phyloP scores from a whole-genome alignment of 2,329 filamentous ascomycete species.

The Cladosporium sp. region DNA sequence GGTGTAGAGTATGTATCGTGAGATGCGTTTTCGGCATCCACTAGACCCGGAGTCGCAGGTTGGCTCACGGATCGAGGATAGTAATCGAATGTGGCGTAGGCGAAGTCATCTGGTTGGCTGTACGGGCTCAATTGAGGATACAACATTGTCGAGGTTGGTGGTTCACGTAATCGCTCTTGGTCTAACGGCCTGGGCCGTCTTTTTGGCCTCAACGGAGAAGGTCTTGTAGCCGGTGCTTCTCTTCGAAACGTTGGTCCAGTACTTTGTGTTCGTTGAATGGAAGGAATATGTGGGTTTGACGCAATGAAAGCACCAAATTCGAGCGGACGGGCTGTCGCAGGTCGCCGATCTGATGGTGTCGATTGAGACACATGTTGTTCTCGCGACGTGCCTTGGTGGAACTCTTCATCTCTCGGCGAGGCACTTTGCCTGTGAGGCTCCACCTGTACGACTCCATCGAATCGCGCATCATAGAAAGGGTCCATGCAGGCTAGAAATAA shows the following conservation, averaged over 20 bases:
- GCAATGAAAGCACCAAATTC: slow-evolving; percentile 8
- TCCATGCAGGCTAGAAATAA: not conserved
- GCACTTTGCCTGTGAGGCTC: not conserved
- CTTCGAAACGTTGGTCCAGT: not conserved
- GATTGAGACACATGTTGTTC: slow-evolving; percentile 13
- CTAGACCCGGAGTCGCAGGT: slow-evolving; percentile 20
- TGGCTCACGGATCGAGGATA: slow-evolving; percentile 24
- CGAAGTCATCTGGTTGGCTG: slow-evolving; percentile 10
- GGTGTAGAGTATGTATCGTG: not conserved
- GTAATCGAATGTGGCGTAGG: slow-evolving; percentile 7
- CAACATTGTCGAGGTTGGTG: slow-evolving; percentile 16
- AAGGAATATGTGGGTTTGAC: slow-evolving; percentile 1
- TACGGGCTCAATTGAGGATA: slow-evolving; percentile 25
- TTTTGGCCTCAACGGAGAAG: slow-evolving; percentile 6
- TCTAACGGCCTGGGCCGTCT: slow-evolving; percentile 8
- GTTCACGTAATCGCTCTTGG: slow-evolving; percentile 10
- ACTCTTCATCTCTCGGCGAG: not conserved
- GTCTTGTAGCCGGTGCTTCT: not conserved
- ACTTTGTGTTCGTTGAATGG: slow-evolving; percentile 9
- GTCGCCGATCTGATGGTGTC: slow-evolving; percentile 22
- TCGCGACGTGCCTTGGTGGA: not conserved
- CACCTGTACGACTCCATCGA: not conserved
- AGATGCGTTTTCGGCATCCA: slow-evolving; percentile 10
- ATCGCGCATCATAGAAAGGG: not conserved
- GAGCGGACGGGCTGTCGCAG: slow-evolving; percentile 14